Conservation (phyloP, 1,139 yeast genomes). For the Sugiyamaella novakii region DNA sequence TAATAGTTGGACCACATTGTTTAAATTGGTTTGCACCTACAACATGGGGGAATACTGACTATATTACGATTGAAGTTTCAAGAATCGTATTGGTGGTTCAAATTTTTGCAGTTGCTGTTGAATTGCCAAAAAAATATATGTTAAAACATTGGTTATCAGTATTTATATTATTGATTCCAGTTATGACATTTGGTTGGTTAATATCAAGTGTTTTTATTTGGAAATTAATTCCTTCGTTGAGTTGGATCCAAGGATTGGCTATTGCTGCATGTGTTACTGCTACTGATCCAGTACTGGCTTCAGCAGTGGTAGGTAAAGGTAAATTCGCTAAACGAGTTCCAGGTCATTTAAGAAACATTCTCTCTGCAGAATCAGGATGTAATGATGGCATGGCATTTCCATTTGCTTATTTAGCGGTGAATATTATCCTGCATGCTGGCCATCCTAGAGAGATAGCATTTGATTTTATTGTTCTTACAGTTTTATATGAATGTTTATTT, state of each 20-base stretch:
- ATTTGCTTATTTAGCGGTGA: conserved; percentile 75
- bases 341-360: conserved; percentile 86
- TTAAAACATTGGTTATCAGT: conserved; percentile 88
- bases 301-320: conserved; percentile 97
- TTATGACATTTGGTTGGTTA: conserved; percentile 94
- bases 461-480: conserved; percentile 80
- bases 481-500: conserved; percentile 83
- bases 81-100: conserved; percentile 88
- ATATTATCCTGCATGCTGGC: conserved; percentile 67
- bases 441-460: conserved; percentile 69
- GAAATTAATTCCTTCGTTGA: conserved; percentile 79
- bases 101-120: conserved; percentile 97
- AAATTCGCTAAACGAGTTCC: conserved; percentile 97
- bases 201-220: conserved; percentile 84
- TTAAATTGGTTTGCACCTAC: conserved; percentile 85
- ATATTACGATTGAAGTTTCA: conserved; percentile 83
- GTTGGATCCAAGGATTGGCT: conserved; percentile 73
- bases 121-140: conserved; percentile 92
- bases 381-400: conserved; percentile 99
- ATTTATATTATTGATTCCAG: conserved; percentile 75
- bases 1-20: conserved; percentile 93
- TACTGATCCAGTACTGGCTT: conserved; percentile 96
- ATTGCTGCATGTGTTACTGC: conserved; percentile 96
- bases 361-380: conserved; percentile 95
- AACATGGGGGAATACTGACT: conserved; percentile 88